Conservation (phyloP, 257 asterid species). For the Echites panduratus region DNA sequence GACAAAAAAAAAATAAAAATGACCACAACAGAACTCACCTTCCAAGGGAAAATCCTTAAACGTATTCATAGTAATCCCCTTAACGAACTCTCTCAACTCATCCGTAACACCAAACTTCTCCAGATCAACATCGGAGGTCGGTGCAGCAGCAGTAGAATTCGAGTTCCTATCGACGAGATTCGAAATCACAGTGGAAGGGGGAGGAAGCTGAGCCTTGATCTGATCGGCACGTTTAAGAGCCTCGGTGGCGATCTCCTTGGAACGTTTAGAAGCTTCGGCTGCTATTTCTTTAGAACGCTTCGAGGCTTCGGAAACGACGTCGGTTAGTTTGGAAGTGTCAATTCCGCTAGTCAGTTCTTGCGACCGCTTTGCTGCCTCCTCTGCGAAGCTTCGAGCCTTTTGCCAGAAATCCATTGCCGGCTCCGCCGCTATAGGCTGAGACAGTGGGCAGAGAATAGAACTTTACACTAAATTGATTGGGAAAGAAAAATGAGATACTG, state of each 20-base stretch:
- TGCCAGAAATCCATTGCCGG: slow-evolving; percentile 76
- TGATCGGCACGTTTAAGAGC: slow-evolving; percentile 83
- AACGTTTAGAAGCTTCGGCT: slow-evolving; percentile 39
- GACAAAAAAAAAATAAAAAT: too few relatives aligned
- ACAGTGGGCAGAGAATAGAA: not conserved
- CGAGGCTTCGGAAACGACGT: slow-evolving; percentile 72
- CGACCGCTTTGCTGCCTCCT: slow-evolving; percentile 80
- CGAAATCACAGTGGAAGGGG: slow-evolving; percentile 40
- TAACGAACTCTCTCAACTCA: slow-evolving; percentile 73
- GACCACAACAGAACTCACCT: slow-evolving; percentile 36
- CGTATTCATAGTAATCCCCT: slow-evolving; percentile 54
- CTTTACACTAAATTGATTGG: not conserved
- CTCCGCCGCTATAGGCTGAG: not conserved
- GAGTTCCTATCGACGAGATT: slow-evolving; percentile 44
- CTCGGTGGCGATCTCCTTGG: slow-evolving; percentile 41
- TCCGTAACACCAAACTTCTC: slow-evolving; percentile 72
- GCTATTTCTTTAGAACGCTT: slow-evolving; percentile 67
- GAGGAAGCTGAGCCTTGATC: slow-evolving; percentile 81
- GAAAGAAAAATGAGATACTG: not conserved
- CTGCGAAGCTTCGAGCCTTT: slow-evolving; percentile 73
- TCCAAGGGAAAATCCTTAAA: slow-evolving; percentile 77
- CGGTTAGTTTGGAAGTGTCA: slow-evolving; percentile 58
- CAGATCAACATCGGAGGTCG: slow-evolving; percentile 41
- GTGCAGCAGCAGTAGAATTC: slow-evolving; percentile 3
- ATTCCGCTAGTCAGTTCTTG: slow-evolving; percentile 63